A percentile compares a stretch with the other conserved stretches of the same genome.
These are phyloP conservation scores for Candida ascalaphidarum DNA, from an alignment of 805 yeast species.

Conservation along the genomic window DNA sequence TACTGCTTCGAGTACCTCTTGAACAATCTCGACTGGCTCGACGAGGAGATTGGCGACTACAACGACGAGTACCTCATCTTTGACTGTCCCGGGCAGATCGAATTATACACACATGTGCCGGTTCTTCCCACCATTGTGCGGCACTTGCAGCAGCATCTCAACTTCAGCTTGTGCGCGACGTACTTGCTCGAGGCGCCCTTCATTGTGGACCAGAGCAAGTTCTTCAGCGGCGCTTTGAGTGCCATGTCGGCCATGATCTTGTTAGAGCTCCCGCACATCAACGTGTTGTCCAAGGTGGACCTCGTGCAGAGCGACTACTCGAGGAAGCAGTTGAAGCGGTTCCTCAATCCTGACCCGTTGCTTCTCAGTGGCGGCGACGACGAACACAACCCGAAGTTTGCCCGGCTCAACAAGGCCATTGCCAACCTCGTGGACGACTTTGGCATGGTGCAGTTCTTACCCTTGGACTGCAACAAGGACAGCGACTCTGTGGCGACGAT, in stretches of 20 bases:
- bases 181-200: slow-evolving; percentile 92
- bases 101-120: slow-evolving; percentile 89
- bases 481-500: slow-evolving; percentile 75
- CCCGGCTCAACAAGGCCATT: slow-evolving; percentile 67
- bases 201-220: slow-evolving; percentile 82
- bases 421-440: slow-evolving; percentile 93
- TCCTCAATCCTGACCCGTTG: slow-evolving; percentile 86
- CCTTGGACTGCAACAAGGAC: slow-evolving; percentile 63
- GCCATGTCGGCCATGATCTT: slow-evolving; percentile 99
- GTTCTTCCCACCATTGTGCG: slow-evolving; percentile 83
- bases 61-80: slow-evolving; percentile 90
- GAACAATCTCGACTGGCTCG: slow-evolving; percentile 92
- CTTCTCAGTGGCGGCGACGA: slow-evolving; percentile 39
- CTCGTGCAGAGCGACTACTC: slow-evolving; percentile 73
- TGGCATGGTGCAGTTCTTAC: slow-evolving; percentile 97
- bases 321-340: slow-evolving; percentile 70
- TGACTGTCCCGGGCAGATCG: slow-evolving; percentile 97
- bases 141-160: slow-evolving; percentile 71
- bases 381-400: slow-evolving; percentile 48
- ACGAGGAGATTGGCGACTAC: slow-evolving; percentile 92
- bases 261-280: slow-evolving; percentile 90
- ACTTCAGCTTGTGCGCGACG: slow-evolving; percentile 86
- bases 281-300: slow-evolving; percentile 81
- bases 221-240: slow-evolving; percentile 88
- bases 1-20: slow-evolving; percentile 90